A percentile compares a stretch with the other conserved stretches of the same genome.
phyloP scores from a whole-genome alignment of 2,329 filamentous ascomycete species.

The Chalara sp. region DNA sequence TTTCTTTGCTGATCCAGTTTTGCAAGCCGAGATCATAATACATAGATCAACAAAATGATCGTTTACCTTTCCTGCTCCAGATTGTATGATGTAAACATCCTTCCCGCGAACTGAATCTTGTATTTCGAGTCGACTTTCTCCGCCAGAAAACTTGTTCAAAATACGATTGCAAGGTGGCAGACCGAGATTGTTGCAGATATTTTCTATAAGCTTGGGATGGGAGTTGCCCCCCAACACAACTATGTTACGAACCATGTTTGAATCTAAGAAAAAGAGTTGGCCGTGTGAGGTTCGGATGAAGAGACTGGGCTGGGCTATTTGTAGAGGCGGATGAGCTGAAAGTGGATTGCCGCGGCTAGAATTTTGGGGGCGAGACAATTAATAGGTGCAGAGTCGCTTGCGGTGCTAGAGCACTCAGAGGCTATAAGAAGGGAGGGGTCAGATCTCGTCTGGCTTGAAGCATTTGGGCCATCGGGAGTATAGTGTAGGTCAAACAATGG shows the following conservation, averaged over 20 bases:
- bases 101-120: constrained; percentile 94
- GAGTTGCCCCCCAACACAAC: constrained; percentile 90
- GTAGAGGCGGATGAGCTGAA: constrained; percentile 16
- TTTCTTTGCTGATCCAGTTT: constrained; percentile 82
- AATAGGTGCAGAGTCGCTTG: neutral
- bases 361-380: constrained; percentile 1
- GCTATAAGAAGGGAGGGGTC: constrained; percentile 10
- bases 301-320: too few species aligned
- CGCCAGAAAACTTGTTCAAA: constrained; percentile 87
- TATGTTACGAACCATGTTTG: constrained; percentile 83
- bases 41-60: constrained; percentile 94
- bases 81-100: constrained; percentile 98
- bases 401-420: neutral
- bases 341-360: constrained; percentile 15
- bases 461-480: constrained; percentile 17
- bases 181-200: constrained; percentile 81
- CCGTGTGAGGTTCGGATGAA: too few species aligned
- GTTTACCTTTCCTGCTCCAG: constrained; percentile 86
- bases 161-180: constrained; percentile 79
- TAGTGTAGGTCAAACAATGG: neutral
- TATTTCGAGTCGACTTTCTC: constrained; percentile 92
- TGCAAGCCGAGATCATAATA: constrained; percentile 98
- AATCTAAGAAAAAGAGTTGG: neutral
- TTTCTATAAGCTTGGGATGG: constrained; percentile 80
- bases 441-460: constrained; percentile 5